These are phyloP conservation scores for Lineolata rhizophorae DNA, from an alignment of 495 filamentous ascomycete species.

Conservation along the genomic window DNA sequence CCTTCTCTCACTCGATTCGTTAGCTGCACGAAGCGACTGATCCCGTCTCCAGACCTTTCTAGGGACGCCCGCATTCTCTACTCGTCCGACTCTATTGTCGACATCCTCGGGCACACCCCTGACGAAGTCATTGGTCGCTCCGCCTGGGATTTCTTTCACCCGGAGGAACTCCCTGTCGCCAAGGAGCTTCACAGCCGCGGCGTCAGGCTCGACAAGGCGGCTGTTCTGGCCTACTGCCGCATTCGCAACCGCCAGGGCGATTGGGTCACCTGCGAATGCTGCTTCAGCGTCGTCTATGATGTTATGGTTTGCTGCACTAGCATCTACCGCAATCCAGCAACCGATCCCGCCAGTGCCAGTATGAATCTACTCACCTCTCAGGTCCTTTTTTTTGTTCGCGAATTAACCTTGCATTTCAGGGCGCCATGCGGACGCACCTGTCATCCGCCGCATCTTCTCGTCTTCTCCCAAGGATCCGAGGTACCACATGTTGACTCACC, in stretches of 20 bases:
- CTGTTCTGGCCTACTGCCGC: slow-evolving; percentile 58
- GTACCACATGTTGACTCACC: slow-evolving; percentile 75
- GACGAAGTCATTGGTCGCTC: slow-evolving; percentile 55
- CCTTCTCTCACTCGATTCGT: slow-evolving; percentile 2
- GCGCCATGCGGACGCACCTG: slow-evolving; percentile 56
- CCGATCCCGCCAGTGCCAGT: slow-evolving; percentile 53
- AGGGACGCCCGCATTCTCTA: slow-evolving; percentile 64
- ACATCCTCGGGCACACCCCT: slow-evolving; percentile 63
- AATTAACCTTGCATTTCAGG: slow-evolving; percentile 31
- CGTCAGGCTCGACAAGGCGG: slow-evolving; percentile 63
- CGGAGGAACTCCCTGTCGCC: slow-evolving; percentile 58
- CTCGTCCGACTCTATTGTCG: slow-evolving; percentile 59
- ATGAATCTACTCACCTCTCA: slow-evolving; percentile 22
- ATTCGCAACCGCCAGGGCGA: slow-evolving; percentile 44
- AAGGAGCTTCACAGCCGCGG: slow-evolving; percentile 49
- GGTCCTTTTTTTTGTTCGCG: slow-evolving; percentile 1
- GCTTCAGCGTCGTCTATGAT: slow-evolving; percentile 74
- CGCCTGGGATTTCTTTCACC: slow-evolving; percentile 73
- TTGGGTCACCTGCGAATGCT: slow-evolving; percentile 72
- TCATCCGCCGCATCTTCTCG: slow-evolving; percentile 57
- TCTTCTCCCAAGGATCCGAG: slow-evolving; percentile 67
- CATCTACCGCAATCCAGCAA: slow-evolving; percentile 51
- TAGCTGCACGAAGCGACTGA: slow-evolving; percentile 1
- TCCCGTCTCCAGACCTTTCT: slow-evolving; percentile 35
- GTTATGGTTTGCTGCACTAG: slow-evolving; percentile 72